Evolutionary conservation across 208 protist genomes (phyloP), one percentile per base, ranked within the genome.

Genomic region (Entamoeba dispar): DNA sequence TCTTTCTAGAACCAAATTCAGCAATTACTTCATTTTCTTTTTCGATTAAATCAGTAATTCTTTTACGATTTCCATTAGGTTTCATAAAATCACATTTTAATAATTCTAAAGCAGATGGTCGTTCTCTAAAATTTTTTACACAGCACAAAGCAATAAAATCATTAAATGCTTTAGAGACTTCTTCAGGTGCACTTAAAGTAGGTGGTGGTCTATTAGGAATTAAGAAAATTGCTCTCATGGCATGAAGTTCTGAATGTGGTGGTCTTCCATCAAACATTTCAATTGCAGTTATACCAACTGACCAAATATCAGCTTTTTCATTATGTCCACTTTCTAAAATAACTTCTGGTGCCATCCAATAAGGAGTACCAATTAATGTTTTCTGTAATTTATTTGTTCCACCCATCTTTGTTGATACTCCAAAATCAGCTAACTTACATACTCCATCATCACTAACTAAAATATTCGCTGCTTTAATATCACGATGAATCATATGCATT

Each of bases 381-480:
- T 92, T 50, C 50, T 49, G 34, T 15, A 50, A 31, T 10, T 31
- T 50, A 52, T 50, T 17, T 50, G 91, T 92, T 8, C 19, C 49
- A 8, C 47, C 8, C 27, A 95, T 12, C 31, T 57, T 31, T 19
- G 52, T 55, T 57, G 91, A 91, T 5, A 95, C 90, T 27, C 94
- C 94, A 91, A 95, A 95, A 49, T 95, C 94, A 90, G 94, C 38
- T 14, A 95, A 90, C 38, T 95, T 95, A 10, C 22, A 17, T 19
- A 8, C 10, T 4, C 93, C 93, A 43, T 91, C 86, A n/a, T 5
- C 7, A 38, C 8, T 90, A 2, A 95, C 7, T 8, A 95, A 93
- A 49, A 95, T 94, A 31, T 95, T 95, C 12, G 93, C 93, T 14
- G 50, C 94, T 92, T 95, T 95, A 12, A 95, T 94, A 43, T 95